Base-by-base conservation (phyloP, 495 filamentous ascomycete species). In the Trichoderma gamsii region DNA sequence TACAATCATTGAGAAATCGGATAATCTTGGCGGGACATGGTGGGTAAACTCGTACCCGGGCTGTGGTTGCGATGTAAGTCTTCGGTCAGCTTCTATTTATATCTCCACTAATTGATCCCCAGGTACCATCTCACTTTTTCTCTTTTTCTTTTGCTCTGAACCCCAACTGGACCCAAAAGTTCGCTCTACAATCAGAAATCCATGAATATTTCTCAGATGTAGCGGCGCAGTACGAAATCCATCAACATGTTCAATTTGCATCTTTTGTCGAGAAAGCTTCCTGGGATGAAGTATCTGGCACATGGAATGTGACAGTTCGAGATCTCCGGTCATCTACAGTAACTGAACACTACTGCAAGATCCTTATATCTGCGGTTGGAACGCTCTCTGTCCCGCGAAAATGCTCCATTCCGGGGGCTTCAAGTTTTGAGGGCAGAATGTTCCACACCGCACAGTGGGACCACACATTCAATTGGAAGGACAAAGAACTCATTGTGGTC, bases 401-500 rank as follows among this genome's bases (percentile, higher is more conserved):
- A 43, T 67, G 70, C 21, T 69, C 74, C 7, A 78, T 84, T 66
- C 77, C 79, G 8, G 82, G 83, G 1, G 75, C 71, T 18, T 76
- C 77, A 12, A 74, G 64, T 1, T 86, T 86, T 70, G 35, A 78
- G 18, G 84, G 83, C 8, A 41, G 67, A n/a, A 73, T 85, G 0
- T 86, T 86, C 67, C 85, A 87, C 70, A 84, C 83, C 0, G 82
- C 83, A 3, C 69, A 78, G 63, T 87, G 84, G 85, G 77, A 83
- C 68, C 77, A 81, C 41, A 70, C 67, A n/a, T 79, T 86, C 7
- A 72, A 81, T 66, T 77, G 82, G 63, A 73, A 80, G 38, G 80
- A 76, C 23, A 87, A 87, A 69, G 78, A 84, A 32, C 80, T 84
- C 9, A 76, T 82, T 52, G 79, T 86, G n/a, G 74, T 87, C 61